phyloP scores from a whole-genome alignment of 2,329 filamentous ascomycete species.

The Fusarium multiceps region DNA sequence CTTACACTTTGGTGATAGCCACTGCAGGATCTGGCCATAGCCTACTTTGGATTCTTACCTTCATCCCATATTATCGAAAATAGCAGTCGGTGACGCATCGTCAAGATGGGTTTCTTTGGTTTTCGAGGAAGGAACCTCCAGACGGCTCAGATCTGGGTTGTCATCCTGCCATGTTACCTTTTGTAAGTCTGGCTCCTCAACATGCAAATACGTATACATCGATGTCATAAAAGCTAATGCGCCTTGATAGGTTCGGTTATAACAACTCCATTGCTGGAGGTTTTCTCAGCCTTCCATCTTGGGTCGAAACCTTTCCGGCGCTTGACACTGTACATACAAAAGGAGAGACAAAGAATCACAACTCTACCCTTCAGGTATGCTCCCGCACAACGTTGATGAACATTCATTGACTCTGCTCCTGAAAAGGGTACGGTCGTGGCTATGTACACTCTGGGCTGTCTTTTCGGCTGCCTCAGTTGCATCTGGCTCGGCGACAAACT shows the following conservation, averaged over 20 bases:
- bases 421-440: background rate
- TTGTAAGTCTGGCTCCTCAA: background rate
- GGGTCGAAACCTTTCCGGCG: conserved; percentile 8
- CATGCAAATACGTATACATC: no score
- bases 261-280: conserved; percentile 14
- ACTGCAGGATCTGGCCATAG: no score
- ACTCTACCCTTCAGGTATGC: conserved; percentile 1
- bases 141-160: conserved; percentile 7
- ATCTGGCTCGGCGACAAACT: conserved; percentile 11
- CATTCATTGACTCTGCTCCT: no score
- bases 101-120: background rate
- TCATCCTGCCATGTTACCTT: conserved; percentile 6
- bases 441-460: conserved; percentile 3
- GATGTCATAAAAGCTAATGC: background rate
- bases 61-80: no score
- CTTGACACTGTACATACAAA: conserved; percentile 1
- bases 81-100: no score
- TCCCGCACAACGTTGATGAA: accelerated
- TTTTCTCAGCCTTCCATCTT: background rate
- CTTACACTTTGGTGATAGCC: no score
- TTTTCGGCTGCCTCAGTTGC: conserved; percentile 3
- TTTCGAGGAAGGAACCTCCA: conserved; percentile 3
- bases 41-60: no score
- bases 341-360: background rate
- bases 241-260: accelerated